Conservation (phyloP, 192 early-diverging fungal genomes). For the Haplosporangium gracile region DNA sequence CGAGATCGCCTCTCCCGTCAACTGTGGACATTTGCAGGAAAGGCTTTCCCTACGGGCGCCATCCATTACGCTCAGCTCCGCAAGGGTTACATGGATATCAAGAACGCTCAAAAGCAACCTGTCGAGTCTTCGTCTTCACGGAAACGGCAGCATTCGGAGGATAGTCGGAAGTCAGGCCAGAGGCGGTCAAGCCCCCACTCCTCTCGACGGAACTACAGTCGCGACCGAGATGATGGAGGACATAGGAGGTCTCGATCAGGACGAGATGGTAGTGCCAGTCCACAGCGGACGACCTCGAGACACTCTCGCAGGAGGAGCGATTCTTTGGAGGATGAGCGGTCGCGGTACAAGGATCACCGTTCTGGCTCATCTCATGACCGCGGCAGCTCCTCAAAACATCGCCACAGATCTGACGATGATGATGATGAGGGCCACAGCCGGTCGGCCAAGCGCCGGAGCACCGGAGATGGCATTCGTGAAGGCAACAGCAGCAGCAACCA, state of each 20-base stretch:
- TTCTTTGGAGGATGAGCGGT: constrained; percentile 44
- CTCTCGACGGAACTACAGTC: constrained; percentile 71
- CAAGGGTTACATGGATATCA: constrained; percentile 54
- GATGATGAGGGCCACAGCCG: constrained; percentile 40
- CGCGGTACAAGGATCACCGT: constrained; percentile 46
- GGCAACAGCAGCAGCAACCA: constrained; percentile 19
- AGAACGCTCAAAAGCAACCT: constrained; percentile 33
- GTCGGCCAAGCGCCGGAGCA: constrained; percentile 44
- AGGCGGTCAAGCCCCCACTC: constrained; percentile 62
- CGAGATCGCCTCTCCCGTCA: constrained; percentile 63
- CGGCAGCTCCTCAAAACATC: constrained; percentile 29
- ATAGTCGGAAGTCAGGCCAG: constrained; percentile 79
- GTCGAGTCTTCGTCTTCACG: constrained; percentile 34
- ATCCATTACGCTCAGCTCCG: constrained; percentile 61
- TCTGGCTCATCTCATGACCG: constrained; percentile 46
- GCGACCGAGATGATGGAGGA: constrained; percentile 57
- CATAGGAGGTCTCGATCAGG: constrained; percentile 33
- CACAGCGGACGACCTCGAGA: constrained; percentile 28
- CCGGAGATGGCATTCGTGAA: constrained; percentile 50
- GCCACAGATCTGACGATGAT: constrained; percentile 49
- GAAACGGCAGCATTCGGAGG: constrained; percentile 73
- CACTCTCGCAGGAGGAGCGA: constrained; percentile 43
- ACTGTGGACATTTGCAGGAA: constrained; percentile 69
- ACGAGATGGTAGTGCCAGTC: constrained; percentile 28
- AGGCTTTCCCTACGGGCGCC: constrained; percentile 64